phyloP scores from a whole-genome alignment of 306 rosid species.

The Psophocarpus tetragonolobus region DNA sequence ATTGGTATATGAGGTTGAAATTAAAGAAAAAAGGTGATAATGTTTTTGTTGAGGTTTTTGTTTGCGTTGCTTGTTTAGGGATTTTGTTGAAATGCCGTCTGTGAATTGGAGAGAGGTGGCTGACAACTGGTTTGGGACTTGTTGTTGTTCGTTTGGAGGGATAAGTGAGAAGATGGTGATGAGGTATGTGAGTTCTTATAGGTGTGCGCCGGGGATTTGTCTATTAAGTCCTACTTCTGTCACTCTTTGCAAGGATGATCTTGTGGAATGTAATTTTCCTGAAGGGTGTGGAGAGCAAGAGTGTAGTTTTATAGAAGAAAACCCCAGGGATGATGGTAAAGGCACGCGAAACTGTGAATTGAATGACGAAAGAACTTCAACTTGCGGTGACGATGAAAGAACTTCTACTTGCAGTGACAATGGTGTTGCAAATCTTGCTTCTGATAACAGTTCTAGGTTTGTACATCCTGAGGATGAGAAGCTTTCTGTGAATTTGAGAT shows the following conservation, averaged over 20 bases:
- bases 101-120: constrained; percentile 94
- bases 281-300: constrained; percentile 34
- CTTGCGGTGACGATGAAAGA: constrained; percentile 28
- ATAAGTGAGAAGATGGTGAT: constrained; percentile 86
- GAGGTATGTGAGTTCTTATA: constrained; percentile 62
- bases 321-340: constrained; percentile 25
- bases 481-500: constrained; percentile 32
- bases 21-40: not conserved
- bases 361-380: constrained; percentile 35
- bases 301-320: constrained; percentile 30
- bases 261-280: constrained; percentile 50
- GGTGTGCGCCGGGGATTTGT: constrained; percentile 64
- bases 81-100: constrained; percentile 92
- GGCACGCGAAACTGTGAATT: constrained; percentile 32
- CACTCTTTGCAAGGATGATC: constrained; percentile 80
- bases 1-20: not conserved
- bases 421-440: constrained; percentile 18
- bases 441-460: constrained; percentile 35
- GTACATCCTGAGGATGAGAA: constrained; percentile 38
- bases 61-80: constrained; percentile 44
- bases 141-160: constrained; percentile 95
- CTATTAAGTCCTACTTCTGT: constrained; percentile 60
- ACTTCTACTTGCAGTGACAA: constrained; percentile 32
- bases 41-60: not conserved
- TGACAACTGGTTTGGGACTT: constrained; percentile 92